phyloP scores from a whole-genome alignment of 805 yeast species.

The Candida methanosorbosa region DNA sequence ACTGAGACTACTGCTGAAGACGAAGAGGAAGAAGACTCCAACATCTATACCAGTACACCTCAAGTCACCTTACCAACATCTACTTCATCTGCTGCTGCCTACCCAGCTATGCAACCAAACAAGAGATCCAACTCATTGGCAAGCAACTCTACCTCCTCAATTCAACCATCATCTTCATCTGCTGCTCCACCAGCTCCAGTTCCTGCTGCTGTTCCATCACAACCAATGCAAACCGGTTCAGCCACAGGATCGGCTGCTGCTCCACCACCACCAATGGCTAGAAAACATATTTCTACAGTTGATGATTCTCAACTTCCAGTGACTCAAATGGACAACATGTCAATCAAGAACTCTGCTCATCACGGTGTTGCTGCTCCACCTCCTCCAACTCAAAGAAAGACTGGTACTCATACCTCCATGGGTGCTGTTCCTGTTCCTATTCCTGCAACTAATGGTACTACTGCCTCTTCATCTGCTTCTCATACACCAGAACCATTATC shows the following conservation, averaged over 20 bases:
- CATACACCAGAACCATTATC: slow-evolving; percentile 5
- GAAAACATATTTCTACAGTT: slow-evolving; percentile 17
- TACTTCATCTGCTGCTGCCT: slow-evolving; percentile 7
- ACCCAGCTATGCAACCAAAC: slow-evolving; percentile 23
- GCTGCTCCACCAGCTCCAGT: slow-evolving; percentile 2
- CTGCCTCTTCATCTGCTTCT: background rate
- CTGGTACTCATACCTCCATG: slow-evolving; percentile 1
- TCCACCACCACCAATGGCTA: slow-evolving; percentile 27
- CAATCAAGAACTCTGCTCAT: background rate
- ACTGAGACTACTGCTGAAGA: slow-evolving; percentile 1
- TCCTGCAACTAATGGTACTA: background rate
- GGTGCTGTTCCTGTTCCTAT: background rate
- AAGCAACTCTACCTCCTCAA: slow-evolving; percentile 11
- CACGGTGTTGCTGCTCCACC: slow-evolving; percentile 14
- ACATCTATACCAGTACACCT: background rate
- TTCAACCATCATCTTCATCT: slow-evolving; percentile 14
- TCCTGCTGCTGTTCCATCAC: slow-evolving; percentile 3
- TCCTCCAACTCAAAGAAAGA: slow-evolving; percentile 23
- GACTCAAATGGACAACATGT: background rate
- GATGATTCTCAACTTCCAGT: background rate
- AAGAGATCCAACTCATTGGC: slow-evolving; percentile 18
- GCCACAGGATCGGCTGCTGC: slow-evolving; percentile 9
- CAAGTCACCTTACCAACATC: background rate
- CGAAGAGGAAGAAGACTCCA: background rate
- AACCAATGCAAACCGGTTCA: slow-evolving; percentile 4